phyloP scores from a whole-genome alignment of 1,284 basidiomycete species.

The Rhodotorula sp. region DNA sequence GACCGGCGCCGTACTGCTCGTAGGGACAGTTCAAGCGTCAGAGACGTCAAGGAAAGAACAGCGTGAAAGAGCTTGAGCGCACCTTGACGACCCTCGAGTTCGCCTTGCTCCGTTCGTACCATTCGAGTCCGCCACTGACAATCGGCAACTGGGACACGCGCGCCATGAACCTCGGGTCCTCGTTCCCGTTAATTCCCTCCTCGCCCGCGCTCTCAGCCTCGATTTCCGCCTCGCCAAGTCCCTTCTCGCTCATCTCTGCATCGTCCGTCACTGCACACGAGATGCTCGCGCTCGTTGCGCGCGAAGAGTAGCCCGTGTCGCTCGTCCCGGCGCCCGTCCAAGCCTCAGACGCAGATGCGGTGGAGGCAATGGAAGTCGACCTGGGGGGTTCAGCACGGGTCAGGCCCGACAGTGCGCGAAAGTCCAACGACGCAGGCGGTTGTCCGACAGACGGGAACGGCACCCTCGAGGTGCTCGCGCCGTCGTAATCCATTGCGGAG shows the following conservation, averaged over 20 bases:
- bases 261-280: background rate
- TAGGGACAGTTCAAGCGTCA: too few relatives aligned
- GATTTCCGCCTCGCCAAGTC: background rate
- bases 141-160: conserved; percentile 58
- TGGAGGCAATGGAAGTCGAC: conserved; percentile 27
- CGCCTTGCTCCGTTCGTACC: conserved; percentile 73
- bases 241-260: conserved; percentile 1
- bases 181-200: background rate
- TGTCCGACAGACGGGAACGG: background rate
- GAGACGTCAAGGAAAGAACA: background rate
- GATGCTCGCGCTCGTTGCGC: conserved; percentile 5
- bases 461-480: background rate
- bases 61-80: conserved; percentile 15
- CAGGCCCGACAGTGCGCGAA: conserved; percentile 3
- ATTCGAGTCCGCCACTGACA: conserved; percentile 66
- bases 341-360: conserved; percentile 15
- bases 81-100: conserved; percentile 74
- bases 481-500: background rate
- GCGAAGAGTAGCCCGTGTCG: conserved; percentile 21
- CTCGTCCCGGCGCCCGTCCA: conserved; percentile 12
- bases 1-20: conserved; percentile 73
- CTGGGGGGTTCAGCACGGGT: conserved; percentile 12
- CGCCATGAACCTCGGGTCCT: conserved; percentile 53
- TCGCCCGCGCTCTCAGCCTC: background rate
- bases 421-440: background rate